Conservation (phyloP, 129 eudicot species). For the Flaveria trinervia region DNA sequence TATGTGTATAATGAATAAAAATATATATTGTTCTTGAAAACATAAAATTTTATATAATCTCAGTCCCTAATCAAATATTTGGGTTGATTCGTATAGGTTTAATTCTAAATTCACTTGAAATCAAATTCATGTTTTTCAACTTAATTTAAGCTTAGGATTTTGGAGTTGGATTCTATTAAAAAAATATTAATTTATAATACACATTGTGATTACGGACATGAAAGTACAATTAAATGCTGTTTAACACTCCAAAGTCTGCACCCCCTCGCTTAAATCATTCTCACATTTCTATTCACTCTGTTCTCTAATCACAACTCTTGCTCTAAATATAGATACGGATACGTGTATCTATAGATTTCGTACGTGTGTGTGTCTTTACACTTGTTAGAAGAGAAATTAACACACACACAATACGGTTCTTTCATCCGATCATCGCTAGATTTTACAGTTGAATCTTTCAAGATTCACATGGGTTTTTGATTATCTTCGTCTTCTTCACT, state of each 20-base stretch:
- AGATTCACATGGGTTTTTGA: constrained; percentile 35
- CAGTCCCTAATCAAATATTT: no score
- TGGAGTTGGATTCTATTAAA: no score
- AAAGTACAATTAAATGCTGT: constrained; percentile 43
- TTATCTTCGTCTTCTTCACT: constrained; percentile 1
- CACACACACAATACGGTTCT: constrained; percentile 30
- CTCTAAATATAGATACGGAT: constrained; percentile 31
- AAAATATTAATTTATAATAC: background rate
- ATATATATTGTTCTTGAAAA: no score
- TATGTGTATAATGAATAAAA: no score
- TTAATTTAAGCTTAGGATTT: no score
- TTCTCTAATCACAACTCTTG: constrained; percentile 23
- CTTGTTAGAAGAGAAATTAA: constrained; percentile 3
- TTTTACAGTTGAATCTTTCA: constrained; percentile 24
- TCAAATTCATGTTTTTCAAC: no score
- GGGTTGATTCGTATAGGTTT: no score
- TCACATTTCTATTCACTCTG: constrained; percentile 18
- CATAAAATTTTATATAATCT: no score
- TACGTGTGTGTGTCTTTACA: constrained; percentile 17
- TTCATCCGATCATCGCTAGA: constrained; percentile 39
- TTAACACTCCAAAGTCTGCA: constrained; percentile 25
- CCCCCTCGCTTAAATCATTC: background rate
- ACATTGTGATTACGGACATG: constrained; percentile 43
- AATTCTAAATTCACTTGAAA: no score
- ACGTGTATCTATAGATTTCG: constrained; percentile 21